Conservation (phyloP, 495 filamentous ascomycete genomes). For the Physcia stellaris region DNA sequence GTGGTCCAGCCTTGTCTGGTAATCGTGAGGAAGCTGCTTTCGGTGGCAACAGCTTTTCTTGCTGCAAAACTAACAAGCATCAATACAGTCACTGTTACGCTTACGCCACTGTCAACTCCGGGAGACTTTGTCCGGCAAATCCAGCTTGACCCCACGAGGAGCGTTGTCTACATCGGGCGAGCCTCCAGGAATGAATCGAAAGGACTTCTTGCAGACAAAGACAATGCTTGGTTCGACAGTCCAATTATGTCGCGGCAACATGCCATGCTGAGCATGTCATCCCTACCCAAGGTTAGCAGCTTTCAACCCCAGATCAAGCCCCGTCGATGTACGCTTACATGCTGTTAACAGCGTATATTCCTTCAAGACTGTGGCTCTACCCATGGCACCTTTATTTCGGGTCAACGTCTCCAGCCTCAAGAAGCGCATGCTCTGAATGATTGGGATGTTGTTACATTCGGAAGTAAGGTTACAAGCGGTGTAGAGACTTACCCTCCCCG, state of each 20-base stretch:
- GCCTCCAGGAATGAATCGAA: conserved; percentile 44
- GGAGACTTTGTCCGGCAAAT: conserved; percentile 1
- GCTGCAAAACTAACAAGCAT: background rate
- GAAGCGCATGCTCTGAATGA: conserved; percentile 23
- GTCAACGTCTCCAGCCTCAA: conserved; percentile 23
- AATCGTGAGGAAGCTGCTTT: too few relatives aligned
- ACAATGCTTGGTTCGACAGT: conserved; percentile 69
- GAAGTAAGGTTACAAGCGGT: conserved; percentile 38
- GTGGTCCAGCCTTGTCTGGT: too few relatives aligned
- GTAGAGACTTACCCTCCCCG: conserved; percentile 13
- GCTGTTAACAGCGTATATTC: conserved; percentile 14
- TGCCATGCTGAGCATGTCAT: conserved; percentile 40
- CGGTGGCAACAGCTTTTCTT: too few relatives aligned
- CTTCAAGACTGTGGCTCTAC: conserved; percentile 36
- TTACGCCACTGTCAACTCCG: conserved; percentile 5
- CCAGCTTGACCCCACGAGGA: conserved; percentile 1
- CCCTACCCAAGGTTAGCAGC: conserved; percentile 28
- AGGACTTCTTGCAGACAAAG: conserved; percentile 28
- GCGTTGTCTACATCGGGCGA: conserved; percentile 36
- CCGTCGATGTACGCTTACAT: background rate
- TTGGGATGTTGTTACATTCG: conserved; percentile 41
- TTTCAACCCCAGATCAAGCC: background rate
- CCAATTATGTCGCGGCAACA: conserved; percentile 73
- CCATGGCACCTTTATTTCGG: conserved; percentile 42
- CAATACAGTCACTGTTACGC: conserved; percentile 2